These are phyloP conservation scores for Planoprotostelium fungivorum DNA, from an alignment of 78 protist genomes.

Conservation along the genomic window DNA sequence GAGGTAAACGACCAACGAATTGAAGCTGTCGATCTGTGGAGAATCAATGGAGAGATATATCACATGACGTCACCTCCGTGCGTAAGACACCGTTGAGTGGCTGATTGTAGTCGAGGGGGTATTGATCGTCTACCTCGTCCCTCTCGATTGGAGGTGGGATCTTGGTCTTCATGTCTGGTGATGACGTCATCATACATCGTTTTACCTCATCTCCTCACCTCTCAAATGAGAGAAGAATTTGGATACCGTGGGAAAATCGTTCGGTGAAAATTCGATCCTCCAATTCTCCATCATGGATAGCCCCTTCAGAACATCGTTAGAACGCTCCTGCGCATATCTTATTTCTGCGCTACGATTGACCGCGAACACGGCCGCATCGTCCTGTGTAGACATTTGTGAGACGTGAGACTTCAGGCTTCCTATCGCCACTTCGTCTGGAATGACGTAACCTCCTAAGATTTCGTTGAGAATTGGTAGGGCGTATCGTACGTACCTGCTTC, in stretches of 20 bases:
- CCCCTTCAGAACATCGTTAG: background rate
- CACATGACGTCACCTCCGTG: background rate
- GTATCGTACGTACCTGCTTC: background rate
- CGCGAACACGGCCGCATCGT: background rate
- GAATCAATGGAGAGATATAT: background rate
- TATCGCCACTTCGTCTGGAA: background rate
- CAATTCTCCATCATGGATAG: background rate
- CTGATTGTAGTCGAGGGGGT: background rate
- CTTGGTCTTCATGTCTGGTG: background rate
- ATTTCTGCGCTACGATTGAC: background rate
- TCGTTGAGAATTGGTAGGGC: background rate
- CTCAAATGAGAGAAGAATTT: background rate
- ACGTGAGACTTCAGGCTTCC: background rate
- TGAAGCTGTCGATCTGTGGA: background rate
- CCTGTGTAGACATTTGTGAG: background rate
- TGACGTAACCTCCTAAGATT: background rate
- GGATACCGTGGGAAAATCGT: background rate
- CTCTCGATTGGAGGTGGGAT: background rate
- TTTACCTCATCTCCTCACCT: no score
- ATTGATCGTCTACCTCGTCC: background rate
- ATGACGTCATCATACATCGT: background rate
- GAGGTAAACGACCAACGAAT: background rate
- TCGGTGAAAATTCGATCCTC: background rate
- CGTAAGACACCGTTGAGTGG: background rate
- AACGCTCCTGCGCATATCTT: background rate